Evolutionary conservation across 169 alveolate species (phyloP).

Genomic region (Eimeria necatrix): DNA sequence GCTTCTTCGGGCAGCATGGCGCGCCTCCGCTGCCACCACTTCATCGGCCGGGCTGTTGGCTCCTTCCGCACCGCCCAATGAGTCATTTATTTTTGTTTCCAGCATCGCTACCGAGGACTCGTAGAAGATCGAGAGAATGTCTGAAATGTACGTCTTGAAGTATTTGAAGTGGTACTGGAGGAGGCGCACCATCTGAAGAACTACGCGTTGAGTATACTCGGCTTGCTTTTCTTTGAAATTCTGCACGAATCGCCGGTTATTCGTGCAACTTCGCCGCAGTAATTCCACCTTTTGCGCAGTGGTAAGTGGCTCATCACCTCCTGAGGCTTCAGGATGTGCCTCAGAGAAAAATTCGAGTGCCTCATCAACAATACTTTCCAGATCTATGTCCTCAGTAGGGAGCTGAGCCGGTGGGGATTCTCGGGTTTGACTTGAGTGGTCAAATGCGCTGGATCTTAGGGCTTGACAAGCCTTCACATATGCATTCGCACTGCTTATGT

Average conservation of each 20-base stretch:
- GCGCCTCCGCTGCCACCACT: conserved; percentile 52
- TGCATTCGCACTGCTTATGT: background rate
- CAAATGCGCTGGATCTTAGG: background rate
- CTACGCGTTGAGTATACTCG: background rate
- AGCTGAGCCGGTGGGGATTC: background rate
- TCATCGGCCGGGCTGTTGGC: conserved; percentile 50
- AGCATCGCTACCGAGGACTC: conserved; percentile 66
- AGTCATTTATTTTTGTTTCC: conserved; percentile 39
- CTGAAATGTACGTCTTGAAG: conserved; percentile 49
- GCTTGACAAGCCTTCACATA: conserved; percentile 28
- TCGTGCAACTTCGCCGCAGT: conserved; percentile 32
- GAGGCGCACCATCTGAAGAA: conserved; percentile 45
- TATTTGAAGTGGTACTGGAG: conserved; percentile 48
- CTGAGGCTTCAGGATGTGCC: conserved; percentile 47
- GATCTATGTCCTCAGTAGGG: background rate
- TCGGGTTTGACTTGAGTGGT: background rate
- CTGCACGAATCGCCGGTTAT: background rate
- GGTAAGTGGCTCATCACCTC: conserved; percentile 29
- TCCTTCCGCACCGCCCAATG: conserved; percentile 3
- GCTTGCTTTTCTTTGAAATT: background rate
- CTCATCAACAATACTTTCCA: background rate
- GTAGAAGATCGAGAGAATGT: conserved; percentile 70
- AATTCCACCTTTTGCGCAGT: background rate
- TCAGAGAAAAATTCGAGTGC: conserved; percentile 18
- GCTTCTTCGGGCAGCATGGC: conserved; percentile 28